Conservation (phyloP, 1,284 basidiomycete species). For the Microbotryum silenes-acaulis region DNA sequence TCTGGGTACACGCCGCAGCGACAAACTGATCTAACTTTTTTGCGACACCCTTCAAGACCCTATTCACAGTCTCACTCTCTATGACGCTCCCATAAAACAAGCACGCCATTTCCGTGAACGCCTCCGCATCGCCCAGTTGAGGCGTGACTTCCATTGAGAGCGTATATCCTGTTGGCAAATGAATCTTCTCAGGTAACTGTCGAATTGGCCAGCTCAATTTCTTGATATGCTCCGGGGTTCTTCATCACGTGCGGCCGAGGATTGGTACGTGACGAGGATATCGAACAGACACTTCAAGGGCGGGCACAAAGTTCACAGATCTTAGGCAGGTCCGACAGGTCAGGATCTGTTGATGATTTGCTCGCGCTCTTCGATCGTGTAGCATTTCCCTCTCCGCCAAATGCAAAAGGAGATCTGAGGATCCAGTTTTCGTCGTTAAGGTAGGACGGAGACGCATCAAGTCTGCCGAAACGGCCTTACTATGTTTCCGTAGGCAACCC, state of each 20-base stretch:
- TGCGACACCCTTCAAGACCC: slow-evolving; percentile 8
- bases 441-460: slow-evolving; percentile 32
- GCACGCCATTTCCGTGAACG: no score
- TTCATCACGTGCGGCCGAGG: slow-evolving; percentile 22
- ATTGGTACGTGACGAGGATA: slow-evolving; percentile 32
- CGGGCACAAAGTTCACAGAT: slow-evolving; percentile 14
- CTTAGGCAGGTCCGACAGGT: slow-evolving; percentile 15
- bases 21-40: slow-evolving; percentile 18
- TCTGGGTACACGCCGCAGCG: slow-evolving; percentile 16
- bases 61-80: slow-evolving; percentile 5
- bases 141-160: slow-evolving; percentile 33
- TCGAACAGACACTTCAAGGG: slow-evolving; percentile 15
- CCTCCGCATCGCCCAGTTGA: slow-evolving; percentile 10
- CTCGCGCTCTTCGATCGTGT: slow-evolving; percentile 15
- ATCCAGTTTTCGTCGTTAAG: slow-evolving; percentile 15
- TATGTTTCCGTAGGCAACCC: no score
- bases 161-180: slow-evolving; percentile 32
- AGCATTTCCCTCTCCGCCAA: slow-evolving; percentile 16
- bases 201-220: slow-evolving; percentile 18
- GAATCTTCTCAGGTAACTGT: slow-evolving; percentile 30
- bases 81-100: slow-evolving; percentile 24
- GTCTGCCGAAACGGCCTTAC: no score
- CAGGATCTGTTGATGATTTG: slow-evolving; percentile 25
- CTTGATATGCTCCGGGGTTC: not conserved
- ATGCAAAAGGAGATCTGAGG: slow-evolving; percentile 9